phyloP scores from a whole-genome alignment of 1,139 yeast species.

The Geotrichum citri-aurantii region DNA sequence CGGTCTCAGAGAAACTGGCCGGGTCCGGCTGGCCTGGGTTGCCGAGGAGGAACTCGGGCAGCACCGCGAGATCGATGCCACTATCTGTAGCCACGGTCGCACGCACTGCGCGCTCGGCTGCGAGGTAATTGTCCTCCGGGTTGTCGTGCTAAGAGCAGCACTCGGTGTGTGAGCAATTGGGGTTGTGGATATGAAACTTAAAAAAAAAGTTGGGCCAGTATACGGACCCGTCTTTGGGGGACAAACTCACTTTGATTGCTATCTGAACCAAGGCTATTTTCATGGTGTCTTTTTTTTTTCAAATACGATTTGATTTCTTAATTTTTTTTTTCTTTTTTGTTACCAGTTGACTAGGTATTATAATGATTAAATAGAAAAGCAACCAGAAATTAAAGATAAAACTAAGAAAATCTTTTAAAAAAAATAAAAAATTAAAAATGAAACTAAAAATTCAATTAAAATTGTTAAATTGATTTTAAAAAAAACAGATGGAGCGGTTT shows the following conservation, averaged over 20 bases:
- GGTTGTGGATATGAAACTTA: not conserved
- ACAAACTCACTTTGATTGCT: slow-evolving; percentile 5
- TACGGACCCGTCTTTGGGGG: too few relatives aligned
- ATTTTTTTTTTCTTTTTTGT: too few relatives aligned
- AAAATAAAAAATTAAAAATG: too few relatives aligned
- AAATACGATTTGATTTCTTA: too few relatives aligned
- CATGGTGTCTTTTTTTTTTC: not conserved
- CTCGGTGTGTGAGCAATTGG: not conserved
- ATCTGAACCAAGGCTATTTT: slow-evolving; percentile 14
- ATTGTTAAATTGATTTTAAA: too few relatives aligned
- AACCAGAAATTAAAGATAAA: too few relatives aligned
- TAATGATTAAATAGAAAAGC: too few relatives aligned
- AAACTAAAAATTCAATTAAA: too few relatives aligned
- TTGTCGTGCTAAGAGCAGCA: not conserved
- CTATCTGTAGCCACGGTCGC: not conserved
- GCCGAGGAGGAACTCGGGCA: slow-evolving; percentile 20
- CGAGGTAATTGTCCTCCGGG: slow-evolving; percentile 13
- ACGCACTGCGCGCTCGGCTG: slow-evolving; percentile 8
- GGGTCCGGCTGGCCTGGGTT: slow-evolving; percentile 12
- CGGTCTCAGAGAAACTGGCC: not conserved
- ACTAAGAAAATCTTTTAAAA: too few relatives aligned
- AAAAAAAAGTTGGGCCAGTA: too few relatives aligned
- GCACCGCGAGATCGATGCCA: slow-evolving; percentile 14
- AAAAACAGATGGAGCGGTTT: too few relatives aligned
- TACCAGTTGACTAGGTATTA: too few relatives aligned